Percentiles rank a stretch among this genome's conserved stretches.
Conservation (phyloP, 164 flowering plant genomes). For the Malania oleifera region DNA sequence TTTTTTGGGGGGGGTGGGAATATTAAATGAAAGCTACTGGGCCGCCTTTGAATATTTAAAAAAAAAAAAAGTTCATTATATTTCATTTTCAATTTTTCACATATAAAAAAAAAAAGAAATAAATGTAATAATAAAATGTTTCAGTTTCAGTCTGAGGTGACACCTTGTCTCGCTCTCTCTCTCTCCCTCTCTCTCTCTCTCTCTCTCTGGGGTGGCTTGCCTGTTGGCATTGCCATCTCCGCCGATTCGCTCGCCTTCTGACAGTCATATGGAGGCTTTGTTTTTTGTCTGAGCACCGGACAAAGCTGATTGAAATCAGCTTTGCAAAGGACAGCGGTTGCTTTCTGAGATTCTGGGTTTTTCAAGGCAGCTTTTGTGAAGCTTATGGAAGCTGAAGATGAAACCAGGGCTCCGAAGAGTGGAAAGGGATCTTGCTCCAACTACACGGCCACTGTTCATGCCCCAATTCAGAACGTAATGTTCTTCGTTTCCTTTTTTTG, state of each 20-base stretch:
- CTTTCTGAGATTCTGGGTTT: constrained; percentile 8
- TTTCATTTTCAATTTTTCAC: too few relatives aligned
- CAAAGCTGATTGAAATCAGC: too few relatives aligned
- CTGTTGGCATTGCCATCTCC: neutral
- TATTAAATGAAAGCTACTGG: too few relatives aligned
- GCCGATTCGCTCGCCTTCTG: neutral
- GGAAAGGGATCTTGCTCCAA: constrained; percentile 4
- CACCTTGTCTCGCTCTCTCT: neutral
- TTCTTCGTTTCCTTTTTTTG: neutral
- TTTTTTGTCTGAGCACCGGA: neutral
- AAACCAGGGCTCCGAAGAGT: constrained; percentile 2
- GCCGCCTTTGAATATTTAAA: too few relatives aligned
- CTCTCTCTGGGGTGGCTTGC: neutral
- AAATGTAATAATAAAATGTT: too few relatives aligned
- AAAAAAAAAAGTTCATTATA: too few relatives aligned
- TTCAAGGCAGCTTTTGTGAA: neutral
- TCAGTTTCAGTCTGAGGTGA: too few relatives aligned
- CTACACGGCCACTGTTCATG: constrained; percentile 5
- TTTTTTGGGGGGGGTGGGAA: too few relatives aligned
- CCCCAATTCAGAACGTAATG: constrained; percentile 22
- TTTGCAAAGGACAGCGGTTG: neutral
- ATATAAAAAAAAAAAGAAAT: too few relatives aligned
- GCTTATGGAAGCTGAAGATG: constrained; percentile 24
- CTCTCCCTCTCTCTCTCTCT: neutral
- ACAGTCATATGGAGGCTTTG: constrained; percentile 3